Evolutionary conservation across 1,139 yeast species (phyloP), one percentile per base, ranked within the genome.

Genomic region (Scheffersomyces cryptocercus): DNA sequence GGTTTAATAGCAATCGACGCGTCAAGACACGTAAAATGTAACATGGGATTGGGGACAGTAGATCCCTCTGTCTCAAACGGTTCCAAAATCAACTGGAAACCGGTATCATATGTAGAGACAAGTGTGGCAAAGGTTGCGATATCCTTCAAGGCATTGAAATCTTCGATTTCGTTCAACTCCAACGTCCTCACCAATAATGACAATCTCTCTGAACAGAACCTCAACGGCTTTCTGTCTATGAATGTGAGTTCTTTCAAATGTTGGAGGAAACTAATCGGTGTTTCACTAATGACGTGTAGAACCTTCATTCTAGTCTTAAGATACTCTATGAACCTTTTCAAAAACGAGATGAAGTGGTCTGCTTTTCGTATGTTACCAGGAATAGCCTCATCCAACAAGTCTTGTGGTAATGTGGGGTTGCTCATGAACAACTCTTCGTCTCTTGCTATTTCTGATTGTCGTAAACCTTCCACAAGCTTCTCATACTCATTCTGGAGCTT

Each of bases 1-100:
- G 99, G 99, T 61, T 90, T 93, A 53, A 93, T 93, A 3, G 99
- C 99, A 54, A 95, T 95, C 0, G 97, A 90, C 0, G 99, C 99
- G 68, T 93, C 99, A 40, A 95, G 73, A 69, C 99, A 93, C 0
- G 97, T 85, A 59, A 93, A 90, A 59, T 95, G 85, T 56, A 95
- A 68, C n/a, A 93, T 87, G 1, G 99, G 99, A 61, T 93, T 95
- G 0, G 99, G 99, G 13, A 95, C 99, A 0, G 97, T 91, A 1
- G 98, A 91, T 47, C 93, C 95, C 58, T 93, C 99, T 0, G 97
- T 85, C 62, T 93, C 99, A 67, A 83, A 93, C 0, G 99, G 99
- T 59, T 93, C 99, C 43, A 95, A 73, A 50, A 93, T 93, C 47
- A 93, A 74, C 54, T 88, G 84, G 62, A 93, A 93, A 0, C 99